Evolutionary conservation across 2,329 filamentous ascomycete genomes (phyloP), one percentile per base, ranked within the genome.

Genomic region (Fusarium chuoi): DNA sequence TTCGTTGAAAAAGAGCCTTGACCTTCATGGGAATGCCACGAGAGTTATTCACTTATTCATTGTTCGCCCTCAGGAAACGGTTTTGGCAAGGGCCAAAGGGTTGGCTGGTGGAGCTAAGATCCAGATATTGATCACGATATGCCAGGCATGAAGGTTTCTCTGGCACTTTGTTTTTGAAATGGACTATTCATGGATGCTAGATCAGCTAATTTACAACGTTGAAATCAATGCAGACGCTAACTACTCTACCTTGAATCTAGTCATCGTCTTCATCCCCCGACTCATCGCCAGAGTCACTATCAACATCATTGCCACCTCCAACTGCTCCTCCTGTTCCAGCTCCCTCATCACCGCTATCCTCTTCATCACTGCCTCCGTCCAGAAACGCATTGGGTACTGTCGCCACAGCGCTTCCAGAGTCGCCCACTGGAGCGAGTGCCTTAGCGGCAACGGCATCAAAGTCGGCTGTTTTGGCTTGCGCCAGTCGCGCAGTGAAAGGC

Each of bases 351-450:
- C 35, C 35, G 2, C 51, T 54, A 39, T 28, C 35, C 13, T 54
- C 49, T 3, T 39, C 35, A 10, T 54, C 51, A 18, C 51, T 39
- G 0, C 48, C 48, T 0, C 49, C 62, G 3, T 67, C 62, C 4
- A 36, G 12, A 6, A 67, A 67, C 1, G 52, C 62, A 18, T 67
- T 67, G 0, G 65, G 65, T 0, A 67, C 30, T 1, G 62, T 52
- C 7, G 52, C 38, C 5, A 67, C 62, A 36, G 65, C 52, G 4
- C 57, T 61, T 22, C 52, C 62, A 5, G 65, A 67, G 7, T 67
- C 39, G 1, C 45, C 39, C 2, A 67, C 65, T 1, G 65, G 45
- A 3, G 22, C 39, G 3, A 67, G 62, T 0, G 62, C 65, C 28
- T 67, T 67, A 4, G 62, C 62, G 0, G 62, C 65, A 2, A 67